Base-by-base conservation (phyloP, 768 basidiomycete species). In the Crucibulum laeve region DNA sequence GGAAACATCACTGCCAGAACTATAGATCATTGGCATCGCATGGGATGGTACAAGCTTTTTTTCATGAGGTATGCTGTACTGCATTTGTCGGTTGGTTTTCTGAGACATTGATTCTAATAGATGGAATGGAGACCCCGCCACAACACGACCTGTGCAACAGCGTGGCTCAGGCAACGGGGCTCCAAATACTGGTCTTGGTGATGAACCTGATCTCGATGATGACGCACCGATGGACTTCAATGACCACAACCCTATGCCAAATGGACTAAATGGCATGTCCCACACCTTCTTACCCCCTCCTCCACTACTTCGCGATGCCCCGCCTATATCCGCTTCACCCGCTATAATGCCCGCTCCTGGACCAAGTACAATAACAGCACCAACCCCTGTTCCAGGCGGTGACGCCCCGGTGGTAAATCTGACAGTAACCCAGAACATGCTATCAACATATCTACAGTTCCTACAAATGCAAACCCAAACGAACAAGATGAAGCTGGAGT, bases 21-120 rank as follows among this genome's bases (percentile, higher is more conserved):
- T 2, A 76, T 90, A 46, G 87, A 89, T 52, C 82, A 87, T 46
- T 90, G 87, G 87, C 83, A 85, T 53, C 74, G 78, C 44, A 72
- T 74, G 25, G 85, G 85, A 13, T 89, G 87, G 87, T 90, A 87
- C 54, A 71, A 71, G 8, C 65, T 87, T 18, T 90, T 90, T 60
- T 80, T 80, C 60, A 70, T 71, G 52, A 73, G 87, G 82, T 84
- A 49, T 17, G 66, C 45, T 25, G 42, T 22, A 39, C 2, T n/a
- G 30, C 7, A 19, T 15, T 30, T 24, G 35, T 19, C n/a, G n/a
- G 34, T 4, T 10, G 22, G 21, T 38, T 23, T 8, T 40, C 17
- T 40, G 17, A 22, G 19, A 22, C 8, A 10, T 11, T 41, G 51
- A 45, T 39, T 35, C 30, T 22, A 43, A 35, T 41, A 83, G 81